A percentile compares a stretch with the other conserved stretches of the same genome.
These are phyloP conservation scores for Cadophora luteo-olivacea DNA, from an alignment of 2,329 filamentous ascomycete genomes.

Conservation along the genomic window DNA sequence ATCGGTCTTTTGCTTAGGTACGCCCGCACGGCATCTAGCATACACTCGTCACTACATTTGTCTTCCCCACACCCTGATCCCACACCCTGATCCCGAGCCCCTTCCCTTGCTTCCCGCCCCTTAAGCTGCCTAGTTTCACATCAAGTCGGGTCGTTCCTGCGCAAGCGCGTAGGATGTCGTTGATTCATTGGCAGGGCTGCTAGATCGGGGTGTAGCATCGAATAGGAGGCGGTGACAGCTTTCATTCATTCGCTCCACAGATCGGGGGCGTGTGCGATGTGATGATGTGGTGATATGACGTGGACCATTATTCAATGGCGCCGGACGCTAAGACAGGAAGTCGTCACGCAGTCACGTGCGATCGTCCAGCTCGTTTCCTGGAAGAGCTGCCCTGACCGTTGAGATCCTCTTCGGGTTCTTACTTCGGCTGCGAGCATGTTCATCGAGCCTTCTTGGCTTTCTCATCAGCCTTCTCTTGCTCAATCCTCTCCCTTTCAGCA, in stretches of 20 bases:
- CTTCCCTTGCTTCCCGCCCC: neutral
- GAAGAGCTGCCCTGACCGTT: neutral
- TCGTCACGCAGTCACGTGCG: conserved; percentile 13
- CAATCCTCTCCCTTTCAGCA: conserved; percentile 29
- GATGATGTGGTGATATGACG: conserved; percentile 23
- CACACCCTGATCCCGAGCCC: neutral
- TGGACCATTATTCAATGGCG: conserved; percentile 23
- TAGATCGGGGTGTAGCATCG: neutral
- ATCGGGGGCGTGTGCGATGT: neutral
- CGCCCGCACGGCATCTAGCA: neutral
- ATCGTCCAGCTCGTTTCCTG: neutral
- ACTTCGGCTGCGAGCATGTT: neutral
- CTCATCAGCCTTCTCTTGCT: conserved; percentile 26
- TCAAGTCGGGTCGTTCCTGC: conserved; percentile 24
- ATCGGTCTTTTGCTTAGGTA: neutral
- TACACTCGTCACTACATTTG: conserved; percentile 25
- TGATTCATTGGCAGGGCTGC: neutral
- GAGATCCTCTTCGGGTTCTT: neutral
- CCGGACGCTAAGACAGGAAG: neutral
- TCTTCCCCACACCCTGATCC: neutral
- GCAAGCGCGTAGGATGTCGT: conserved; percentile 1
- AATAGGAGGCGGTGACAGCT: neutral
- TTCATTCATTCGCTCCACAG: neutral
- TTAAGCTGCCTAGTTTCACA: neutral
- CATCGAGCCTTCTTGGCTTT: conserved; percentile 7